Base-by-base conservation (phyloP, 1,284 basidiomycete genomes). In the Microstroma glucosiphilum region DNA sequence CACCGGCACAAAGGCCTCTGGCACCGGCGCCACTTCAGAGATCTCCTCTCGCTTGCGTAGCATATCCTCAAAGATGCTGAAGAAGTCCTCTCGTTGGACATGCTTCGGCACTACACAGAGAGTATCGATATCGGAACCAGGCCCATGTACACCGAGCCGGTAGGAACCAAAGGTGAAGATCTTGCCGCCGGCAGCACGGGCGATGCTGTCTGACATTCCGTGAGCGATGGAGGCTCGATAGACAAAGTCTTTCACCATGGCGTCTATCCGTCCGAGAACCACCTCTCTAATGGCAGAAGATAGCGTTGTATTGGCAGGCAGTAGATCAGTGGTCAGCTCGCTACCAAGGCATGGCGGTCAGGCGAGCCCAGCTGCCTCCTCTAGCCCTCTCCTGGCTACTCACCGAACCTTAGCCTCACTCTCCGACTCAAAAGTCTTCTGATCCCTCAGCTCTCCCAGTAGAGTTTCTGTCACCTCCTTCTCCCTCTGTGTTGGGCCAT, bases 51-150 rank as follows among this genome's bases (percentile, higher is more conserved):
- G 82, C 53, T 89, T 88, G 72, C 86, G 86, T 61, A 99, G 83
- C 89, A 97, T 92, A 40, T 85, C 83, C 78, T 92, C 91, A 74
- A 99, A 96, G 42, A 89, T 84, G 0, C 88, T 87, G 76, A 97
- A 97, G 82, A 98, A 98, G 82, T 98, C 92, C 74, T 96, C 92
- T 67, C 91, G 85, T 67, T 88, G 89, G 60, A 98, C 89, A 80
- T 97, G 92, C 80, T 92, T 91, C 6, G 94, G 94, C 37, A 96
- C 96, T 30, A 98, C 94, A 79, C 92, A 92, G 41, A 99, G 84
- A n/a, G 93, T 97, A 82, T 99, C 94, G 79, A 99, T 97, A 86
- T 98, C 94, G 54, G 89, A 86, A 9, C 92, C 91, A 41, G 96
- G 94, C 13, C 91, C 91, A 80, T 98, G 96, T 15, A 98, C 94